Conservation (phyloP, 352 stramenopile genomes). For the Plasmopara viticola region DNA sequence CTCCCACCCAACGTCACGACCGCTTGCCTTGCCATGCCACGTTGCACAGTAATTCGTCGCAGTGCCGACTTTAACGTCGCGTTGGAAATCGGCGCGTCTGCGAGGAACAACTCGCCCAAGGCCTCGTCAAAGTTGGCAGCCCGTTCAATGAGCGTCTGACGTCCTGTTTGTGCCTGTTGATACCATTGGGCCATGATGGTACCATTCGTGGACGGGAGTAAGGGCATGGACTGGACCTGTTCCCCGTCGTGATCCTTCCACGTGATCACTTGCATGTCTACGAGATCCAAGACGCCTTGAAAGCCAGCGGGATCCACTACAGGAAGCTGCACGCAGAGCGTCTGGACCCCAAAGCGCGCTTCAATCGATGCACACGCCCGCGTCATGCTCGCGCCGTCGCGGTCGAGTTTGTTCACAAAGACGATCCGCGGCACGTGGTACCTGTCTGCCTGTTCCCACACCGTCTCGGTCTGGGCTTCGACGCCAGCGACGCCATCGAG, state of each 20-base stretch:
- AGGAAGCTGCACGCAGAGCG: conserved; percentile 59
- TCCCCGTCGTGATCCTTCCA: conserved; percentile 58
- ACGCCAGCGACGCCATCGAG: conserved; percentile 97
- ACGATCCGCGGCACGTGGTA: conserved; percentile 88
- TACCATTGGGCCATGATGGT: conserved; percentile 58
- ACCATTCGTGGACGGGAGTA: conserved; percentile 31
- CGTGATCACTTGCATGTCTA: conserved; percentile 61
- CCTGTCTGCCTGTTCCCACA: conserved; percentile 75
- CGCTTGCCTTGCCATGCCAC: conserved; percentile 32
- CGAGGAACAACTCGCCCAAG: conserved; percentile 66
- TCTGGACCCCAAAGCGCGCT: conserved; percentile 48
- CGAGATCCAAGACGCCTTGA: conserved; percentile 57
- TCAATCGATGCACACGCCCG: conserved; percentile 78
- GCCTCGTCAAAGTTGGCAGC: conserved; percentile 68
- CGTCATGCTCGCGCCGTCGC: conserved; percentile 92
- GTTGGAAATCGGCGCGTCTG: conserved; percentile 54
- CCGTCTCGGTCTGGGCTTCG: conserved; percentile 85
- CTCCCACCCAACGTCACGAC: conserved; percentile 59
- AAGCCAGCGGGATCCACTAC: conserved; percentile 59
- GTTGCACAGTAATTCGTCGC: conserved; percentile 53
- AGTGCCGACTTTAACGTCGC: conserved; percentile 46
- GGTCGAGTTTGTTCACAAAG: conserved; percentile 97
- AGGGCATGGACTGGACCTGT: conserved; percentile 41
- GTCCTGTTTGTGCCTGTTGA: conserved; percentile 27
- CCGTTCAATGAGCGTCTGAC: conserved; percentile 56